Percentiles rank a stretch among this genome's conserved stretches.
These are phyloP conservation scores for Syzygium aqueum DNA, from an alignment of 345 rosid genomes.

Conservation along the genomic window DNA sequence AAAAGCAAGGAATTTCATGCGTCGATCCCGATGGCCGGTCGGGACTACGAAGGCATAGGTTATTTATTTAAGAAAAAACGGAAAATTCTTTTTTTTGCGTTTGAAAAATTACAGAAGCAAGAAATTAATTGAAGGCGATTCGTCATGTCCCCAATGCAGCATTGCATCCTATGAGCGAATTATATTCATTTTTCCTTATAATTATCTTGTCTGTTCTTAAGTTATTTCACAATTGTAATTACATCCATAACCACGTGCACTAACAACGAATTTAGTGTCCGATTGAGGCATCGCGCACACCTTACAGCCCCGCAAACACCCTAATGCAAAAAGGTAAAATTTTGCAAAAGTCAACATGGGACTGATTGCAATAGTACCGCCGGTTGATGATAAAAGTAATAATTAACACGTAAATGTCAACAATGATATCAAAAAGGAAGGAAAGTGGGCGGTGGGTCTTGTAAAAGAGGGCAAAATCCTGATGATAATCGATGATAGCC, in stretches of 20 bases:
- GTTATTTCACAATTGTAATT: neutral
- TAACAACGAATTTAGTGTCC: neutral
- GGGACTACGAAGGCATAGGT: fast-evolving
- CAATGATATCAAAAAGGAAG: neutral
- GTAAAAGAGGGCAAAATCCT: neutral
- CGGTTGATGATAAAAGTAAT: neutral
- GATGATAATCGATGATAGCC: neutral
- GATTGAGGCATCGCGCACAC: neutral
- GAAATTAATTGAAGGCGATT: fast-evolving
- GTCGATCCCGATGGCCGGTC: fast-evolving
- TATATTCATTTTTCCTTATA: neutral
- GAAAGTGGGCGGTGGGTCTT: neutral
- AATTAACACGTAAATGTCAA: neutral
- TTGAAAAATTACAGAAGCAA: neutral
- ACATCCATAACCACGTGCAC: neutral
- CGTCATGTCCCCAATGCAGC: neutral
- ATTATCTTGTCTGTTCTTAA: neutral
- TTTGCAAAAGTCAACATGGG: neutral
- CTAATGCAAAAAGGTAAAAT: neutral
- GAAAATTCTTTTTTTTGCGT: neutral
- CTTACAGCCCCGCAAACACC: neutral
- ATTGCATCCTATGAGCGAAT: neutral
- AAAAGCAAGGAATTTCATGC: fast-evolving
- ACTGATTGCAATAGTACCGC: neutral
- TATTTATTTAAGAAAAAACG: neutral